Conservation (phyloP, 805 yeast species). For the Candida namnaoensis region DNA sequence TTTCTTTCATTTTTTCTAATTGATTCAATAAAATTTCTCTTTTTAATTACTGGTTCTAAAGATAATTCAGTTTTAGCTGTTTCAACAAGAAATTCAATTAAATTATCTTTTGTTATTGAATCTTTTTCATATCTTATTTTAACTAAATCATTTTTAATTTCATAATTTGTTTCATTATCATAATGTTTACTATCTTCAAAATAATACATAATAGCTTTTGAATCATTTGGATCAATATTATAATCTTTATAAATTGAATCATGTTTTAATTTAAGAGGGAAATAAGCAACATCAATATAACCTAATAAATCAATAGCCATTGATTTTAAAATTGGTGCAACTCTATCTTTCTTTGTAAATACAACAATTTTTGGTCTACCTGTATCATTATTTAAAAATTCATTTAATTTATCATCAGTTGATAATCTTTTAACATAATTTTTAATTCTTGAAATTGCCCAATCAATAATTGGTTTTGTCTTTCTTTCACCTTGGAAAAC, state of each 20-base stretch:
- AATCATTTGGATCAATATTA: slow-evolving; percentile 6
- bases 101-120: no score
- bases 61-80: no score
- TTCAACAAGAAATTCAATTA: no score
- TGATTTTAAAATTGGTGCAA: slow-evolving; percentile 51
- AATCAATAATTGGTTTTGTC: slow-evolving; percentile 43
- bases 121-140: no score
- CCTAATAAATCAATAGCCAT: slow-evolving; percentile 65
- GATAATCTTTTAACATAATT: slow-evolving; percentile 52
- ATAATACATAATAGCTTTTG: slow-evolving; percentile 6
- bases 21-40: no score
- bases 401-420: slow-evolving; percentile 22
- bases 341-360: slow-evolving; percentile 37
- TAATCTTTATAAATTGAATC: slow-evolving; percentile 8
- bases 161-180: no score
- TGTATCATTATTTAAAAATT: slow-evolving; percentile 13
- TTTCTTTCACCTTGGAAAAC: slow-evolving; percentile 54
- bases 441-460: slow-evolving; percentile 49
- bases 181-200: neutral
- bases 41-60: no score
- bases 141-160: no score
- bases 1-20: no score
- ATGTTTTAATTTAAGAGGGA: slow-evolving; percentile 19
- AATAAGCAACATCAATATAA: slow-evolving; percentile 36
- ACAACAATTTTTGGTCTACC: slow-evolving; percentile 34